Evolutionary conservation across 1,139 yeast species (phyloP), one percentile per base, ranked within the genome.

Genomic region (Blastobotrys petasosporus): DNA sequence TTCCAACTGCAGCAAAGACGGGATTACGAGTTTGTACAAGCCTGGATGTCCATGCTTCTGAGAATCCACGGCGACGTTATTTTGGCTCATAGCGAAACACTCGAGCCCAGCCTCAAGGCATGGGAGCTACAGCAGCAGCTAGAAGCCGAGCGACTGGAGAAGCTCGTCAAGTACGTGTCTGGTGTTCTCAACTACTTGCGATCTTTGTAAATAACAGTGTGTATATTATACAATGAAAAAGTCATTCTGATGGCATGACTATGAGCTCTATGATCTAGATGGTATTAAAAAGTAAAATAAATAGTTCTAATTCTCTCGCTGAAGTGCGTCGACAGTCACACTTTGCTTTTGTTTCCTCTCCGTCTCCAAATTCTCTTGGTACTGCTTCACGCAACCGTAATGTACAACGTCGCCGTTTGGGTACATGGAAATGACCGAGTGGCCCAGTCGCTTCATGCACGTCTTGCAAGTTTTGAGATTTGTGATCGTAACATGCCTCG

Each of bases 11-110:
- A 62, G 5, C 53, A 72, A n/a, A 82, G 83, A 50, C 64, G 59
- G 23, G 79, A 90, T 65, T 82, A 74, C 57, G 96, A 87, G 55
- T 65, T 84, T 32, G 71, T 77, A 44, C 83, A 88, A 61, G 95
- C 95, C 0, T 77, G 88, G 65, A 80, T 86, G 74, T 72, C 81
- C 15, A 74, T 87, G 71, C 73, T 88, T 50, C 71, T 87, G 52
- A 79, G 79, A 60, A 76, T 75, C 44, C 98, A 94, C 62, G 92
- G 92, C 17, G 98, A 92, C 64, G 80, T 86, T 5, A 67, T 90
- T 28, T 78, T 80, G 54, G 71, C 48, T 41, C 37, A 44, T 42
- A 45, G 37, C 12, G 45, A 48, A 2, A 37, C 52, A 3, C 42
- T 44, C 2, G 54, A 46, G 9, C 12, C 42, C 1, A 75, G 78